A percentile compares a stretch with the other conserved stretches of the same genome.
These are phyloP conservation scores for Crucibulum laeve DNA, from an alignment of 768 basidiomycete species.

Conservation along the genomic window DNA sequence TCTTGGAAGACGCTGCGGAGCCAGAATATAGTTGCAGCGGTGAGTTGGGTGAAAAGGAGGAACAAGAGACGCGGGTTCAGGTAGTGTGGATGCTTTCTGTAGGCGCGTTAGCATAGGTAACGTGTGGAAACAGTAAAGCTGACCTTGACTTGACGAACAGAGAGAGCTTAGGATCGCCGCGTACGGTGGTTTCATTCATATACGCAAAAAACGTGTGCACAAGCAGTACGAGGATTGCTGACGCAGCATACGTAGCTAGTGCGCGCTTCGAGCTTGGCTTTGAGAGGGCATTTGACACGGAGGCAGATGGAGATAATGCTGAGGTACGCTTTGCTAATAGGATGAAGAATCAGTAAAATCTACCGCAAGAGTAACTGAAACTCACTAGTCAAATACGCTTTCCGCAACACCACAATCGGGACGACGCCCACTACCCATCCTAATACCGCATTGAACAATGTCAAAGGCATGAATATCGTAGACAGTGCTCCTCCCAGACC, in stretches of 20 bases:
- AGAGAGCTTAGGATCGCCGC: constrained; percentile 37
- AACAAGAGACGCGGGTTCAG: constrained; percentile 68
- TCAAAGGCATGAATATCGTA: constrained; percentile 37
- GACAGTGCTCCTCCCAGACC: constrained; percentile 26
- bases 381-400: constrained; percentile 57
- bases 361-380: constrained; percentile 2
- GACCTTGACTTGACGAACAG: constrained; percentile 70
- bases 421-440: constrained; percentile 51
- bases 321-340: constrained; percentile 39
- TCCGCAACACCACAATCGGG: constrained; percentile 55
- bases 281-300: constrained; percentile 38
- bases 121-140: constrained; percentile 9
- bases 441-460: constrained; percentile 33
- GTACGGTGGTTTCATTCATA: constrained; percentile 21
- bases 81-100: constrained; percentile 71
- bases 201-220: constrained; percentile 39
- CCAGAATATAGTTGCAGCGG: constrained; percentile 40
- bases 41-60: constrained; percentile 48
- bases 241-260: constrained; percentile 41
- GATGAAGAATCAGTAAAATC: not conserved
- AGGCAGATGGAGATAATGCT: constrained; percentile 48
- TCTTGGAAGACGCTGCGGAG: constrained; percentile 62
- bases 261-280: constrained; percentile 43
- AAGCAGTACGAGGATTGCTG: constrained; percentile 36
- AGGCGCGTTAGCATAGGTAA: constrained; percentile 1